Conservation (phyloP, 148 eudicot species). For the Silene latifolia region DNA sequence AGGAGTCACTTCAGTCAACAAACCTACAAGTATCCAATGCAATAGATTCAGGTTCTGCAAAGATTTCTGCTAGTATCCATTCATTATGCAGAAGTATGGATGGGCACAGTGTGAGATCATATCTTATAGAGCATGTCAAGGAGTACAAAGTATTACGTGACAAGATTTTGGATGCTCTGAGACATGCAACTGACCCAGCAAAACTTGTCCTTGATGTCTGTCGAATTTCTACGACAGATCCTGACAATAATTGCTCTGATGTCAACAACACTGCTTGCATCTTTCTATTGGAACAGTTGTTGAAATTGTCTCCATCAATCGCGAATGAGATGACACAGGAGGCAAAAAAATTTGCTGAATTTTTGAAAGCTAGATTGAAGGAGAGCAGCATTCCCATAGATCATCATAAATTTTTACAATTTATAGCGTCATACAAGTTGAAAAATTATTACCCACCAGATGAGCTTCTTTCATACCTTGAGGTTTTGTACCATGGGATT, state of each 20-base stretch:
- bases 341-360: constrained; percentile 19
- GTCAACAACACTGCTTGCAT: constrained; percentile 16
- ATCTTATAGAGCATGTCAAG: constrained; percentile 22
- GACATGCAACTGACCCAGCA: constrained; percentile 36
- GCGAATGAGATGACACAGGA: constrained; percentile 11
- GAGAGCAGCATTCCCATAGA: not conserved
- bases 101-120: constrained; percentile 23
- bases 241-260: not conserved
- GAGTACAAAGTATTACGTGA: constrained; percentile 10
- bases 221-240: constrained; percentile 17
- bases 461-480: constrained; percentile 23
- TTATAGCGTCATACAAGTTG: constrained; percentile 25
- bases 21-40: not conserved
- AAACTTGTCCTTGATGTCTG: constrained; percentile 44
- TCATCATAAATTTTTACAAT: constrained; percentile 20
- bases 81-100: constrained; percentile 29
- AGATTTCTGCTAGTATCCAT: not conserved
- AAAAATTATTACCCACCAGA: not conserved
- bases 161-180: constrained; percentile 27
- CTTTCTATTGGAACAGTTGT: constrained; percentile 26
- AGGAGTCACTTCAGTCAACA: not conserved
- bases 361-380: constrained; percentile 15
- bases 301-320: constrained; percentile 26
- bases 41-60: not conserved
- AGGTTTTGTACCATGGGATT: constrained; percentile 3